Base-by-base conservation (phyloP, 106 monocot species). In the Dendrobium officinale region DNA sequence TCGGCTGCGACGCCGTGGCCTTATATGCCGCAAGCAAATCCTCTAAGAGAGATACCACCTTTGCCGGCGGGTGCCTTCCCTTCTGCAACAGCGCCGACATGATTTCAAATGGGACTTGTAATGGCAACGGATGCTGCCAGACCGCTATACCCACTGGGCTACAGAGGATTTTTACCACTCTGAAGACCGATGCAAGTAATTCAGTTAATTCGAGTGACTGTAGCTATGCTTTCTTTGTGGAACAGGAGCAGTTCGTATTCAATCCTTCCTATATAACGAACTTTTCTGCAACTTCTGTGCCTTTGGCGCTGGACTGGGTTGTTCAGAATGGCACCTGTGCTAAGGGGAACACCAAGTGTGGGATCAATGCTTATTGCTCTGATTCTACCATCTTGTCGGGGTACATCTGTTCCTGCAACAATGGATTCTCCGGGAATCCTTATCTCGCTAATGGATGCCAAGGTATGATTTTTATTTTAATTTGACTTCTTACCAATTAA, bases 381-480 rank as follows among this genome's bases (percentile, higher is more conserved):
- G 77, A 88, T 42, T 76, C 90, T 6, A 67, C 74, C 1, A 79
- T 59, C 2, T 79, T 79, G 13, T 37, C 77, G 3, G 87, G 87
- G 42, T 88, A 88, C 56, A 79, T 73, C 2, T 88, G 88, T 61
- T 74, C 66, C 55, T 91, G 91, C 84, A 59, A 54, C 5, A 40
- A 24, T 20, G 91, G 91, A 9, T 86, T 81, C 75, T 55, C 70
- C 3, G 91, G 91, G 19, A 91, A 91, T 42, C 91, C 91, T n/a
- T 86, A 88, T 76, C 80, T 88, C 1, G 4, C 44, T 5, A 19
- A 78, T 42, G 91, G 91, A 1, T 91, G 88, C 74, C 78, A 86
- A 91, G 91, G 91, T 86, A 81, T 1, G 16, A 16, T 51, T 10
- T 51, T 51, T 51, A 10, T 13, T 10, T 0, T 13, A 51, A 11